Evolutionary conservation across 129 eudicot genomes (phyloP), one percentile per base, ranked within the genome.

Genomic region (Glebionis coronaria): DNA sequence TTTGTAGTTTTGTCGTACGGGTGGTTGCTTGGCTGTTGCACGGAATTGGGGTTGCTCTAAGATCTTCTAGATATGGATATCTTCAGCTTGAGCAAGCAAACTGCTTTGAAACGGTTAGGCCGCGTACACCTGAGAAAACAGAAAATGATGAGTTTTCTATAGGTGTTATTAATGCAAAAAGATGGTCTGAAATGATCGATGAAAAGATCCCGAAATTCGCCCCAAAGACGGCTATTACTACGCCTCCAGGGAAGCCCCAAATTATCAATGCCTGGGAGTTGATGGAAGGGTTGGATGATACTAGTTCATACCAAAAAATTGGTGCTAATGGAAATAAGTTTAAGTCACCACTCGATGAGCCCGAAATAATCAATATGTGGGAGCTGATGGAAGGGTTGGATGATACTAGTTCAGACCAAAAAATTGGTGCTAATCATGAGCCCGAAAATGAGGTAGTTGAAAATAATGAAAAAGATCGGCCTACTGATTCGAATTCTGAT

Each of bases 361-460:
- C 97, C 20, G 99, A 93, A 72, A 81, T 78, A n/a, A 93, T 93
- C 76, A 79, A 93, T 70, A 93, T 90, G 16, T 83, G 87, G 88
- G 99, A 93, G 51, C 75, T 93, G 60, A 93, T 93, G 99, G 95
- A 86, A 58, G 99, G 99, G 18, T 83, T 93, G 11, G 98, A 93
- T 18, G 99, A 93, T 47, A 73, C 75, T 0, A 84, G 95, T 65
- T 97, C 99, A 79, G 84, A 13, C 83, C 84, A 3, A 64, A 50
- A 20, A 45, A 44, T n/a, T 2, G 15, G 16, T 9, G 60, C 71
- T 5, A 73, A 63, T 23, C n/a, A n/a, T n/a, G n/a, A n/a, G n/a
- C n/a, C 82, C 7, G 67, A 78, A 19, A 40, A 31, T 0, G 61
- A 59, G 6, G 53, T 12, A 25, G 57, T 27, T 15, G 58, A 51